These are phyloP conservation scores for Citrus hindsii DNA, from an alignment of 345 rosid genomes.

Conservation along the genomic window DNA sequence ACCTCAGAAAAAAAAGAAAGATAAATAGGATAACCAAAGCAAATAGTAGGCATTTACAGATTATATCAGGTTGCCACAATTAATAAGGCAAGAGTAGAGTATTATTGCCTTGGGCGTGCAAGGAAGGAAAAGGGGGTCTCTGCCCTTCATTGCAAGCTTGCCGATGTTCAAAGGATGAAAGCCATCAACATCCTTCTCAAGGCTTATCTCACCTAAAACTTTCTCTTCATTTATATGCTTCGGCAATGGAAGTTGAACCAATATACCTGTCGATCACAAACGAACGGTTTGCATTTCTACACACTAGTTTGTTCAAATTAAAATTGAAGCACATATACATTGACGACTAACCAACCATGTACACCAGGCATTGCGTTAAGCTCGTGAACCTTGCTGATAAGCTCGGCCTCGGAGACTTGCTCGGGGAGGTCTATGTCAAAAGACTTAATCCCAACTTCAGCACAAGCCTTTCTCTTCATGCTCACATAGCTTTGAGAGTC, in stretches of 20 bases:
- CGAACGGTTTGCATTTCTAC: neutral
- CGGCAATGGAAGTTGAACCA: slow-evolving; percentile 92
- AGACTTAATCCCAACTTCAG: slow-evolving; percentile 89
- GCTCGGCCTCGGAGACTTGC: slow-evolving; percentile 63
- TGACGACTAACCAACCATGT: slow-evolving; percentile 51
- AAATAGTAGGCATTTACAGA: neutral
- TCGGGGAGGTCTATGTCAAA: slow-evolving; percentile 73
- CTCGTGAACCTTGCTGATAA: slow-evolving; percentile 81
- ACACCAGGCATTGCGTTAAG: slow-evolving; percentile 72
- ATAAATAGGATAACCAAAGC: neutral
- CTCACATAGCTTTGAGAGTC: slow-evolving; percentile 88
- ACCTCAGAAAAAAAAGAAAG: slow-evolving; percentile 1
- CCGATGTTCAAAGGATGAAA: slow-evolving; percentile 96
- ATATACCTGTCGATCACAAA: slow-evolving; percentile 53
- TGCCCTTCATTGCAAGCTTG: slow-evolving; percentile 96
- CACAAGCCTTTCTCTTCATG: slow-evolving; percentile 90
- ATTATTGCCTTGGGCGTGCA: slow-evolving; percentile 85
- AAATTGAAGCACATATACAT: neutral
- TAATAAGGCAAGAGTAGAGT: slow-evolving; percentile 1
- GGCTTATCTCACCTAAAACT: slow-evolving; percentile 66
- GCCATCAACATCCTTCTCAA: slow-evolving; percentile 91
- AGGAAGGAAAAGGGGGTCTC: slow-evolving; percentile 89
- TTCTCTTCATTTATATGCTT: slow-evolving; percentile 85
- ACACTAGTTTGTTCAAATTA: neutral
- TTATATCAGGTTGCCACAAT: neutral